Evolutionary conservation across 352 stramenopile genomes (phyloP), one percentile per base, ranked within the genome.

Genomic region (Pythium coloratum): DNA sequence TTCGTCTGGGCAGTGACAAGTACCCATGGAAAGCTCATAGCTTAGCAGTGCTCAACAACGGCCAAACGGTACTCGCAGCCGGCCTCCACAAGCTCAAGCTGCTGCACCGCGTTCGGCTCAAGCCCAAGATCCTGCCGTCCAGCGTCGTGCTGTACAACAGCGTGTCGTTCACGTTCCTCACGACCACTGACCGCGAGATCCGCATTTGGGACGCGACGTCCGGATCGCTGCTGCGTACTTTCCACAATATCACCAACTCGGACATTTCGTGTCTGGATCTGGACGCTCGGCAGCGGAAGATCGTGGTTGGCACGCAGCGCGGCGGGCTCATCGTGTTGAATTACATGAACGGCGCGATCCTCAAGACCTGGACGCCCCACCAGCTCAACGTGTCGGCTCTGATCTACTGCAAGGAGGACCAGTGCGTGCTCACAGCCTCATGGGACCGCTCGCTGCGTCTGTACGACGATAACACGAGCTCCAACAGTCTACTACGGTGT

Each of bases 201-300:
- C 80, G 73, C 16, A 78, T 94, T 16, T 94, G 84, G 86, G 84
- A 92, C 61, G 84, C 82, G 4, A 69, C 76, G 0, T 84, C 76
- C 0, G 84, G 82, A 14, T 53, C 68, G 12, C 67, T 94, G 16
- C 57, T 92, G 8, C 86, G 85, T 4, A 83, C 81, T 4, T 92
- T 87, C 62, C 72, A 82, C 49, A 75, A 79, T 20, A 62, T 92
- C 40, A 66, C 77, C 0, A 61, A 55, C 9, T 75, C 80, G 3
- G 86, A 91, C 50, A 92, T 94, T 55, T 88, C 86, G 3, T 85
- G 80, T 50, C 79, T 92, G 1, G 86, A 90, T 61, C 60, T 92
- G 36, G 86, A 94, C 54, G 69, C 82, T 8, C 69, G 81, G 0
- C 79, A 94, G 50, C 77, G 86, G 28, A 94, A 94, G 64, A 72